Percentiles rank a stretch among this genome's conserved stretches.
Evolutionary conservation across 2,329 filamentous ascomycete species (phyloP).

Genomic region (Diaporthe destruens): DNA sequence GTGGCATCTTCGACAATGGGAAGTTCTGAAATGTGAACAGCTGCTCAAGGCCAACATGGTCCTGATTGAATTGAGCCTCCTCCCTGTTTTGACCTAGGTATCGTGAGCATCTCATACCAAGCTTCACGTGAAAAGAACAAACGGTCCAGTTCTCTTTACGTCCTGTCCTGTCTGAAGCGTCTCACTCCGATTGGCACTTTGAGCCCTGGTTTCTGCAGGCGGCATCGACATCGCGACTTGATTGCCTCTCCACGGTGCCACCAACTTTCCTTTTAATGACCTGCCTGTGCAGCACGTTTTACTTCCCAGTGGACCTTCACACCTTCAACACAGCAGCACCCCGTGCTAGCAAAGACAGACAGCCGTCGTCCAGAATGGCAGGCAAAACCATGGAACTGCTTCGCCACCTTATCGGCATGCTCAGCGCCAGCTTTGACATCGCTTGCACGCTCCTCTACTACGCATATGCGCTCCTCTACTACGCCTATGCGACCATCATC

Average conservation of each 20-base stretch:
- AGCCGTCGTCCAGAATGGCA: not conserved
- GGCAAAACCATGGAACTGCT: constrained; percentile 1
- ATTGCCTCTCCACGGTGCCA: not conserved
- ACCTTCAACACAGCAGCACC: not conserved
- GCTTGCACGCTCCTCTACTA: constrained; percentile 1
- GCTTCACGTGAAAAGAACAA: not conserved
- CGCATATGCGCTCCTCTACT: not conserved
- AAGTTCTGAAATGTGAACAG: not conserved
- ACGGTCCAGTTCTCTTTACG: not conserved
- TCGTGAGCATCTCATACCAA: not conserved
- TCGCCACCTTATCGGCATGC: not conserved
- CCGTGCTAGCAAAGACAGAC: not conserved
- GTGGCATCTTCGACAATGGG: not conserved
- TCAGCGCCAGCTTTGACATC: not conserved
- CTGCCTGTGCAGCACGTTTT: not conserved
- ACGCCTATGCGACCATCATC: not conserved
- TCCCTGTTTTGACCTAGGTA: not conserved
- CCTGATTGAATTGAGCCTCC: not conserved
- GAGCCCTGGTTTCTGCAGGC: no score
- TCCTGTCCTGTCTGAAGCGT: no score
- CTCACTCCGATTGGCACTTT: not conserved
- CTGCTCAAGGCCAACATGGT: not conserved
- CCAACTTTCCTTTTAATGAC: not conserved
- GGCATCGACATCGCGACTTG: no score
- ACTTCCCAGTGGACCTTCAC: not conserved